Evolutionary conservation across 2,329 filamentous ascomycete species (phyloP), one percentile per base, ranked within the genome.

Genomic region (Aspergillus tanneri): DNA sequence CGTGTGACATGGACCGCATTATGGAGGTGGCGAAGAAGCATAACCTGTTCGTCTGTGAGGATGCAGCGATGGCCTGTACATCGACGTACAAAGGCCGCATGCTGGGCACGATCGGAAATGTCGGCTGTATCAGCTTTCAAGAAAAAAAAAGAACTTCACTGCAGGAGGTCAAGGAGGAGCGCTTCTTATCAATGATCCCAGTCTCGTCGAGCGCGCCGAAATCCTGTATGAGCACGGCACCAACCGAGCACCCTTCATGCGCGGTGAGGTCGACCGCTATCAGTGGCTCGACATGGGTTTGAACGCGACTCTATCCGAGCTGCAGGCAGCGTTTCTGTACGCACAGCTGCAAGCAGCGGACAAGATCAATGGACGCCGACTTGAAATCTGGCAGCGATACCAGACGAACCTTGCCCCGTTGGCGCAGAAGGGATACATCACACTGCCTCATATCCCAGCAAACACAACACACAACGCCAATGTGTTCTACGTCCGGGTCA

Each of bases 111-210:
- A 58, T 58, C 21, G 55, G 51, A 1, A 35, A 50, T 10, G 28
- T 58, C 2, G 54, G 55, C 5, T 58, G 51, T 18, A 46, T 58
- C 24, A 53, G 49, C 18, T 56, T 58, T 40, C 51, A 58, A 21
- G 55, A 50, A 24, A 53, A 47, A n/a, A 18, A 56, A 55, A 24
- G 49, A 53, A 34, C 40, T 56, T 22, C 34, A 36, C 36, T 9
- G 36, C 36, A 4, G 36, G 6, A 8, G 36, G 36, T 3, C 36
- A 39, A 14, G 36, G 36, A 14, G 36, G 21, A 11, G 36, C 36
- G 18, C 11, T 39, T 16, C 22, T 39, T 14, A 19, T 39, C 36
- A 24, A 39, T 7, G 2, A 39, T 14, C 36, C 18, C 4, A 11
- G 8, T 8, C 36, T 39, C 19, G 7, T 22, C 12, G 36, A 9